Base-by-base conservation (phyloP, 805 yeast genomes). In the Vanderwaltozyma yarrowii region DNA sequence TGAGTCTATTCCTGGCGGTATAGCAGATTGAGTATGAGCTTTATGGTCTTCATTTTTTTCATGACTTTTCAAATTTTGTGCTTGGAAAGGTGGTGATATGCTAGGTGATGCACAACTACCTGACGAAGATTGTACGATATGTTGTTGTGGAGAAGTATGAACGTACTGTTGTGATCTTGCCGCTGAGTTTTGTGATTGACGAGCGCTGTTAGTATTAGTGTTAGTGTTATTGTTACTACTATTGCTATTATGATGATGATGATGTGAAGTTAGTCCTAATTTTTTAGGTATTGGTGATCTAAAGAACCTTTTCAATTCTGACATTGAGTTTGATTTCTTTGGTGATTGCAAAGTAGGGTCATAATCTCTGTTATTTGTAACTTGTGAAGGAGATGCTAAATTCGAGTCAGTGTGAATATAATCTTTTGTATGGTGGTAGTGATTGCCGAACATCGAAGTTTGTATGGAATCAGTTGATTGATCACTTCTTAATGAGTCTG, bases 231-330 rank as follows among this genome's bases (percentile, higher is more conserved):
- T n/a, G n/a, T n/a, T n/a, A n/a, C n/a, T n/a, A n/a, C 6, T 9
- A 14, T 23, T 16, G 30, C 30, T 33, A 10, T 7, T 8, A 30
- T 29, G n/a, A 24, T 30, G 13, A 21, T 15, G 30, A 21, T 30
- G 32, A n/a, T 20, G 12, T 13, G 23, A 17, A 26, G 25, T 33
- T 4, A 25, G 9, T 21, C 9, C 6, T 21, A 21, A 6, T 21
- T 21, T 21, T 21, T 21, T 21, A 9, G 23, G 23, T 21, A 21
- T 21, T 21, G 23, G 23, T 26, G 31, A 36, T 52, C 82, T 73
- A 58, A 80, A 80, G 47, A 80, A 78, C 50, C 81, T 68, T 52
- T 80, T 80, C 57, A 80, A 62, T 46, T 80, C 86, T 18, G 73
- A 78, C 83, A 80, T 79, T 17, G 85, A 76, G 38, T 53, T 52